phyloP scores from a whole-genome alignment of 805 yeast species.

The Blastobotrys chiropterorum region DNA sequence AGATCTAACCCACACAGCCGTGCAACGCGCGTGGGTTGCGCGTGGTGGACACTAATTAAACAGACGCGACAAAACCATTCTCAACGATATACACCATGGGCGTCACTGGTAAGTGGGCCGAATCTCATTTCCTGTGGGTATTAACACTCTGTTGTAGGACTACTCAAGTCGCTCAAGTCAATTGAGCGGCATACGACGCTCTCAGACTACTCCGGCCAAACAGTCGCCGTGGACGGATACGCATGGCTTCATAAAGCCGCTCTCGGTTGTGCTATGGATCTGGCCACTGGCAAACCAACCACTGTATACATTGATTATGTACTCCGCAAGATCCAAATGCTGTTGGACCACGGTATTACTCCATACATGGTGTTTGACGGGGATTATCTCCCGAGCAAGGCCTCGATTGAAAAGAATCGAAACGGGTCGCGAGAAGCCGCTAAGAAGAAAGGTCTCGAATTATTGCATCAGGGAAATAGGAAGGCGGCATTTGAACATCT shows the following conservation, averaged over 20 bases:
- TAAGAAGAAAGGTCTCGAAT: conserved; percentile 45
- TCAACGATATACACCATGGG: conserved; percentile 12
- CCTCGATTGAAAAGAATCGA: conserved; percentile 64
- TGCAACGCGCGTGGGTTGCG: no score
- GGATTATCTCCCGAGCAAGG: conserved; percentile 73
- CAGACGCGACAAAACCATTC: no score
- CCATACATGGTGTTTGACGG: conserved; percentile 96
- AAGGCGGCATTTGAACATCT: conserved; percentile 58
- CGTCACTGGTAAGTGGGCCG: conserved; percentile 15
- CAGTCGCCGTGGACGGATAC: conserved; percentile 89
- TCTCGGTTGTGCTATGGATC: conserved; percentile 74
- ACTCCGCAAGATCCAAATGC: conserved; percentile 58
- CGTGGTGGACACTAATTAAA: no score
- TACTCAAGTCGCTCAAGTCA: conserved; percentile 70
- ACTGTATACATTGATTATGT: conserved; percentile 57
- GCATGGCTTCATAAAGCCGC: conserved; percentile 94
- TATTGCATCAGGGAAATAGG: conserved; percentile 4
- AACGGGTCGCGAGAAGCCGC: conserved; percentile 52
- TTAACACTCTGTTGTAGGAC: conserved; percentile 52
- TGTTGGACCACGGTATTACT: conserved; percentile 58
- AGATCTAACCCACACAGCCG: no score
- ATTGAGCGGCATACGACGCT: conserved; percentile 58
- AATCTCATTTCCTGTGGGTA: background rate
- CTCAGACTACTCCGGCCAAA: conserved; percentile 59
- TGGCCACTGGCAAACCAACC: conserved; percentile 67